phyloP scores from a whole-genome alignment of 2,329 filamentous ascomycete genomes.

The Diaporthe sp. region DNA sequence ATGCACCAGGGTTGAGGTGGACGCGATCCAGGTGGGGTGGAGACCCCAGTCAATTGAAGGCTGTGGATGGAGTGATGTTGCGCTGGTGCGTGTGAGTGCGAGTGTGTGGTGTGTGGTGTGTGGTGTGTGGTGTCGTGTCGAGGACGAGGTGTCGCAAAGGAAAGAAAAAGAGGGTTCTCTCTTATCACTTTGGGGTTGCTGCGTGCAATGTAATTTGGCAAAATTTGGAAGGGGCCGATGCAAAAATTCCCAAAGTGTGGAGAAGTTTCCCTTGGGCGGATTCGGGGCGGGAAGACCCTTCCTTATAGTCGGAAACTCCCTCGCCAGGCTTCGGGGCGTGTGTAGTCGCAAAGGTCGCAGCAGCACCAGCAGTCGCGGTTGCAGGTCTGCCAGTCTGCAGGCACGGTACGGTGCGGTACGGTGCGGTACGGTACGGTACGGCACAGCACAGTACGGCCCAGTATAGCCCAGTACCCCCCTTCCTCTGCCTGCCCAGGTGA shows the following conservation, averaged over 20 bases:
- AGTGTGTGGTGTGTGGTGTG: background rate
- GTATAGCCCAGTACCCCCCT: constrained; percentile 16
- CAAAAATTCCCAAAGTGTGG: constrained; percentile 39
- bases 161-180: constrained; percentile 25
- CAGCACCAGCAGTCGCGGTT: constrained; percentile 8
- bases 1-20: constrained; percentile 19
- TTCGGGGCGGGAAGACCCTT: constrained; percentile 38
- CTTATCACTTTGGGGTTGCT: constrained; percentile 29
- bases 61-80: constrained; percentile 1
- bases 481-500: constrained; percentile 20
- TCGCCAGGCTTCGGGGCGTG: constrained; percentile 26
- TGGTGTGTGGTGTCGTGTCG: constrained; percentile 20
- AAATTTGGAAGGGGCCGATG: constrained; percentile 33
- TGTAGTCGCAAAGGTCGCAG: constrained; percentile 5
- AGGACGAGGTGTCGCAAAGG: constrained; percentile 3
- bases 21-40: background rate
- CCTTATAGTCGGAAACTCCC: constrained; percentile 33
- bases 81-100: background rate
- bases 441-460: constrained; percentile 2
- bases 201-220: constrained; percentile 34
- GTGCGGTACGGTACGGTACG: background rate
- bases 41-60: constrained; percentile 21
- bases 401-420: constrained; percentile 21
- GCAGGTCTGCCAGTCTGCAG: constrained; percentile 22
- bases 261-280: constrained; percentile 35